Evolutionary conservation across 371 early-diverging fungal genomes (phyloP).

Genomic region (Basidiobolus meristosporus): DNA sequence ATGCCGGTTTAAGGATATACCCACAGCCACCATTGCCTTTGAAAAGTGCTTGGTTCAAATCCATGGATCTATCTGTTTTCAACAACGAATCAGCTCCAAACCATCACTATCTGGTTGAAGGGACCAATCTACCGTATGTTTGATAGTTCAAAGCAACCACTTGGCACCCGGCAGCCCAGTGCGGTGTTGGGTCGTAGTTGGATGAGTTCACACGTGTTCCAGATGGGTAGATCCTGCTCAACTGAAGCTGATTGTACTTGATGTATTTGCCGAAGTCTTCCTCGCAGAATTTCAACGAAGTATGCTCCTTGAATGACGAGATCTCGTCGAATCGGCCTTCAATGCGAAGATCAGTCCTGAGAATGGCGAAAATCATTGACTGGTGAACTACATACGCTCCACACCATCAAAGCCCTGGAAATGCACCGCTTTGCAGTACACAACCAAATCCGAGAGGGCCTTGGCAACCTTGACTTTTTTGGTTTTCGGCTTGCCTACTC

Average conservation of each 20-base stretch:
- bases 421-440: slow-evolving; percentile 43
- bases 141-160: slow-evolving; percentile 77
- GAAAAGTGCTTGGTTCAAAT: slow-evolving; percentile 59
- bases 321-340: slow-evolving; percentile 20
- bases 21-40: slow-evolving; percentile 36
- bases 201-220: slow-evolving; percentile 45
- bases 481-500: slow-evolving; percentile 9
- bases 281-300: slow-evolving; percentile 8
- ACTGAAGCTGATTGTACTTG: slow-evolving; percentile 19
- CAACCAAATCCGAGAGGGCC: slow-evolving; percentile 33
- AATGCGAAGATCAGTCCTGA: neutral
- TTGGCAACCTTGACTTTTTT: slow-evolving; percentile 24
- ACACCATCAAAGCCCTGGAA: slow-evolving; percentile 24
- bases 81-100: neutral
- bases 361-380: neutral
- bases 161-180: slow-evolving; percentile 59
- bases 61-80: slow-evolving; percentile 33
- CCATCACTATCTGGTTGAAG: neutral
- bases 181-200: slow-evolving; percentile 55
- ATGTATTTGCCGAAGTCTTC: slow-evolving; percentile 15
- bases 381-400: neutral
- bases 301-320: slow-evolving; percentile 42
- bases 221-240: slow-evolving; percentile 57
- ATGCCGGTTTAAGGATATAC: slow-evolving; percentile 53
- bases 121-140: slow-evolving; percentile 18